Evolutionary conservation across 163 green algal genomes (phyloP).

Genomic region (Scenedesmus sp.): DNA sequence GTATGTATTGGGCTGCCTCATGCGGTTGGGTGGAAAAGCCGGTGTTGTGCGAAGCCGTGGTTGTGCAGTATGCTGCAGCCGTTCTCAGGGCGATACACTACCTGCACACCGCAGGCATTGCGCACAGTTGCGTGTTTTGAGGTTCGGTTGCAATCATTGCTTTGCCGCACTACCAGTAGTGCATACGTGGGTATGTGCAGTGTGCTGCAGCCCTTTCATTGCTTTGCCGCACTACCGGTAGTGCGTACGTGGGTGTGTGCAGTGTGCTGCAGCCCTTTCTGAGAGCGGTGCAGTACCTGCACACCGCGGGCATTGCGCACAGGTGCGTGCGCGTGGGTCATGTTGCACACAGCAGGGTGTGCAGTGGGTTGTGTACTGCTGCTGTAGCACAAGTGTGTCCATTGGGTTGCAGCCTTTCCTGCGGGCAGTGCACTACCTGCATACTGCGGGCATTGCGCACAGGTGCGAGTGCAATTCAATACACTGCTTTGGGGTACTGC

Average conservation of each 20-base stretch:
- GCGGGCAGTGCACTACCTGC: conserved; percentile 57
- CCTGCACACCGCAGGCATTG: background rate
- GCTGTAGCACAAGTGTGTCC: too few relatives aligned
- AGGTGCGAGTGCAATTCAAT: background rate
- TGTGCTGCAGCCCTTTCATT: conserved; percentile 60
- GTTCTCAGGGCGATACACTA: conserved; percentile 47
- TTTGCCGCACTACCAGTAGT: too few relatives aligned
- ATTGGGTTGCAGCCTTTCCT: too few relatives aligned
- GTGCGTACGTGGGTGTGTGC: background rate
- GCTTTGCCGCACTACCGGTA: too few relatives aligned
- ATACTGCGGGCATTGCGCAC: conserved; percentile 43
- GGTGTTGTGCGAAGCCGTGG: too few relatives aligned
- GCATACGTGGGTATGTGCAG: background rate
- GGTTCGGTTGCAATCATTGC: background rate
- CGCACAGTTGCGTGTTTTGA: background rate
- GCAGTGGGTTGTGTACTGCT: too few relatives aligned
- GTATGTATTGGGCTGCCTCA: too few relatives aligned
- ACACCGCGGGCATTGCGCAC: conserved; percentile 45
- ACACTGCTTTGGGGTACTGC: background rate
- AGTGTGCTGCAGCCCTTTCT: conserved; percentile 66
- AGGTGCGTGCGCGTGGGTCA: background rate
- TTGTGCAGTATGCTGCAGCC: conserved; percentile 48
- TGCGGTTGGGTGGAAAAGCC: too few relatives aligned
- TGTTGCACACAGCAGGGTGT: background rate
- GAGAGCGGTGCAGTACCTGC: conserved; percentile 60